Evolutionary conservation across 371 early-diverging fungal species (phyloP).

Genomic region (Syncephalis plumigaleata): DNA sequence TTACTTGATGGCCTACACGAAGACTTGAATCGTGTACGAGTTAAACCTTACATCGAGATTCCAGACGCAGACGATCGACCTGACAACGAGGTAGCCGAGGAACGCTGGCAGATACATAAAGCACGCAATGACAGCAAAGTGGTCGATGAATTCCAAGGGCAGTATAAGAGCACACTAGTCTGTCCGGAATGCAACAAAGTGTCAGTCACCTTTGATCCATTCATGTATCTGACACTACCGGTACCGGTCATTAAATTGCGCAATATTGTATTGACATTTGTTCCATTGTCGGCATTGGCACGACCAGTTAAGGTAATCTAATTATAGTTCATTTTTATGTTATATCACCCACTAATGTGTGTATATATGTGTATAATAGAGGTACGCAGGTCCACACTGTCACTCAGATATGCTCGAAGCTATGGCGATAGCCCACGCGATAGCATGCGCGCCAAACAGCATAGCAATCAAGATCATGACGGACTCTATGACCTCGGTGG

Average conservation of each 20-base stretch:
- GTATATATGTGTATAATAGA: too few species aligned
- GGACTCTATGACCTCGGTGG: too few species aligned
- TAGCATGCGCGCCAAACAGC: too few species aligned
- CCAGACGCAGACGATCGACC: constrained; percentile 52
- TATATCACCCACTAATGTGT: too few species aligned
- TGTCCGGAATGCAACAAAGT: constrained; percentile 46
- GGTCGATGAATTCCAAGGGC: constrained; percentile 69
- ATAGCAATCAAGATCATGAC: too few species aligned
- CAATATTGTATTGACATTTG: constrained; percentile 24
- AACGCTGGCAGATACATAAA: constrained; percentile 38
- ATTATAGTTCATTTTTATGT: too few species aligned
- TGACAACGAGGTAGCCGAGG: constrained; percentile 31
- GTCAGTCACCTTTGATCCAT: constrained; percentile 53
- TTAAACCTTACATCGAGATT: constrained; percentile 55
- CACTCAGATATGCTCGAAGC: too few species aligned
- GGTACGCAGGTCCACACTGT: too few species aligned
- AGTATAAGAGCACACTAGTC: constrained; percentile 52
- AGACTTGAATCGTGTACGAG: constrained; percentile 42
- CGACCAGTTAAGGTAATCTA: constrained; percentile 11
- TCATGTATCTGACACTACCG: constrained; percentile 45
- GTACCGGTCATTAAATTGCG: constrained; percentile 31
- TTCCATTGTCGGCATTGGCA: constrained; percentile 28
- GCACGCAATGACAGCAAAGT: constrained; percentile 50
- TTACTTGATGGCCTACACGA: constrained; percentile 50
- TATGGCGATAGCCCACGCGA: too few species aligned